Evolutionary conservation across 108 stramenopile genomes (phyloP).

Genomic region (Conticribra guillardii): DNA sequence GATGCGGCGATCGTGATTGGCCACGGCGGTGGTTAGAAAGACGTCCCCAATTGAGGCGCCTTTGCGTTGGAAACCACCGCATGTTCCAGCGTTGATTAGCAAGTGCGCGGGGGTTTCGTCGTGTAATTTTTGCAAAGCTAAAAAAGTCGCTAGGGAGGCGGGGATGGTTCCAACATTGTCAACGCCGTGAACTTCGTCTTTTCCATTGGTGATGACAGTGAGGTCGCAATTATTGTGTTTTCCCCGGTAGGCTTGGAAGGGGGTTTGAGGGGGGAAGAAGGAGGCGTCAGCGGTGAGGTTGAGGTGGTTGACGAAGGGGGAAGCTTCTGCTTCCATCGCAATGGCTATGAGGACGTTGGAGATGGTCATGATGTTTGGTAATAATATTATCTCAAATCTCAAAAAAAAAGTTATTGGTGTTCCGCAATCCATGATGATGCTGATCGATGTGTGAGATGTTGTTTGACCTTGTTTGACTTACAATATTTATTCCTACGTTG

Average conservation of each 20-base stretch:
- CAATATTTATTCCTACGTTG: too few species aligned
- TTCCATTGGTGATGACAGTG: conserved; percentile 92
- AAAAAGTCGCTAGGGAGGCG: conserved; percentile 77
- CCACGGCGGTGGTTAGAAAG: conserved; percentile 85
- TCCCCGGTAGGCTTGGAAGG: conserved; percentile 85
- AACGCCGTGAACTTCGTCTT: conserved; percentile 79
- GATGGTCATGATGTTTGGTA: conserved; percentile 43
- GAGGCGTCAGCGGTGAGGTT: conserved; percentile 56
- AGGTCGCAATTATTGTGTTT: conserved; percentile 77
- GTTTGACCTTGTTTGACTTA: too few species aligned
- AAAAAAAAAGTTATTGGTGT: too few species aligned
- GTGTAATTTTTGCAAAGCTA: conserved; percentile 70
- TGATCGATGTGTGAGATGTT: too few species aligned
- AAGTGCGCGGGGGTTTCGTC: conserved; percentile 58
- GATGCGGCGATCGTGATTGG: conserved; percentile 97
- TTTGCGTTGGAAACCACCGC: conserved; percentile 92
- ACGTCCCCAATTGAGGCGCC: conserved; percentile 94
- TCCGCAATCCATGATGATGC: too few species aligned
- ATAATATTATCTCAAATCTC: too few species aligned
- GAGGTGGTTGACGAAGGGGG: conserved; percentile 85
- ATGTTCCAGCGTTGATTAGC: conserved; percentile 95
- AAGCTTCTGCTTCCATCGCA: conserved; percentile 96
- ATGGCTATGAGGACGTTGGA: conserved; percentile 77
- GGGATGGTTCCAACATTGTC: conserved; percentile 96
- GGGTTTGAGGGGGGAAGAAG: conserved; percentile 80